These are phyloP conservation scores for Blastomyces percursus DNA, from an alignment of 2,329 filamentous ascomycete species.

Conservation along the genomic window DNA sequence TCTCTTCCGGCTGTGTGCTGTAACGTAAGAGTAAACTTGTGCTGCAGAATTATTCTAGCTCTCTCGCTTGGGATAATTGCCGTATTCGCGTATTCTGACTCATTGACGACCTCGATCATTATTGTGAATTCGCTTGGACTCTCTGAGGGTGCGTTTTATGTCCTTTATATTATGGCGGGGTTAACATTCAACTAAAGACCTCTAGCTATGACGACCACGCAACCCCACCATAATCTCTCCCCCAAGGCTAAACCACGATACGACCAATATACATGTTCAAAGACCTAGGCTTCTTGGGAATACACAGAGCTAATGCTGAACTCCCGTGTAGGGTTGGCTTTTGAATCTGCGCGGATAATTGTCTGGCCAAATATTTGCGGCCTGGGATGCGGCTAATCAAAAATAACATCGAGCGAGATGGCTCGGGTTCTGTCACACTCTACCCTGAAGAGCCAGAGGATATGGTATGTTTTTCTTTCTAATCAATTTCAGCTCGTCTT, in stretches of 20 bases:
- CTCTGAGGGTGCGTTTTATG: not conserved
- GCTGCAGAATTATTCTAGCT: not conserved
- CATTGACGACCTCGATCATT: not conserved
- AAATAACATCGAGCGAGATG: constrained; percentile 55
- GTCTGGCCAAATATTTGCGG: too few species aligned
- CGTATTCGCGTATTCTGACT: not conserved
- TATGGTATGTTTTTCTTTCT: constrained; percentile 44
- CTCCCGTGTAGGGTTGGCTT: not conserved
- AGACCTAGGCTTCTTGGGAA: not conserved
- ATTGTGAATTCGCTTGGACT: not conserved
- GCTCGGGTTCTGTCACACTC: constrained; percentile 54
- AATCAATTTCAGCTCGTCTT: not conserved
- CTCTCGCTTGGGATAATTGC: not conserved
- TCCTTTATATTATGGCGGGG: not conserved
- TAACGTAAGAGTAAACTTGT: not conserved
- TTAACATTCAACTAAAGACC: not conserved
- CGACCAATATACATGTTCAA: not conserved
- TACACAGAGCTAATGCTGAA: not conserved
- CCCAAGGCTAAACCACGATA: not conserved
- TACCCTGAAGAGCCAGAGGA: constrained; percentile 64
- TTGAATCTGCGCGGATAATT: not conserved
- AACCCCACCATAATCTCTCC: not conserved
- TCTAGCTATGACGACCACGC: not conserved
- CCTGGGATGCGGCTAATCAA: constrained; percentile 55
- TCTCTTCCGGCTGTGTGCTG: not conserved